phyloP scores from a whole-genome alignment of 1,284 basidiomycete species.

The Tylopilus orsonianus region DNA sequence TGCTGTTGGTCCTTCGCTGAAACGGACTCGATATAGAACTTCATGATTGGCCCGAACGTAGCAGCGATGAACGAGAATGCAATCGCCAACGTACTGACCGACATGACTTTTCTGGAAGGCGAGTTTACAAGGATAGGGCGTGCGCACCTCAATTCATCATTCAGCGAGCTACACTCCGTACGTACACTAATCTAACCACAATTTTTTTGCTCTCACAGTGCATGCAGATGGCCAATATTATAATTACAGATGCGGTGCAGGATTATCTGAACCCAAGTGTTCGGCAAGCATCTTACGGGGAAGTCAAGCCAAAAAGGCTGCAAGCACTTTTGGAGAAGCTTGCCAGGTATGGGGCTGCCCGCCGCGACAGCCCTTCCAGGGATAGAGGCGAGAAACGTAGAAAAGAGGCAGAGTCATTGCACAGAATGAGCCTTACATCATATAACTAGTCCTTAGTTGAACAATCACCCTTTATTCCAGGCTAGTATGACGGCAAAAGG shows the following conservation, averaged over 20 bases:
- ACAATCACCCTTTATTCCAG: conserved; percentile 10
- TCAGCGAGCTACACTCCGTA: conserved; percentile 81
- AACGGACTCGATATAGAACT: conserved; percentile 51
- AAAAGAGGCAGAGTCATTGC: conserved; percentile 78
- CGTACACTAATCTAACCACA: conserved; percentile 29
- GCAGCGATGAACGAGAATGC: conserved; percentile 85
- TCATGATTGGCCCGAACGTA: conserved; percentile 77
- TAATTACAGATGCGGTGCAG: conserved; percentile 71
- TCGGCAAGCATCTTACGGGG: conserved; percentile 71
- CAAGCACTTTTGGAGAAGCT: conserved; percentile 81
- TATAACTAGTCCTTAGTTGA: conserved; percentile 14
- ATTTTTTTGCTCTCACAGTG: conserved; percentile 11
- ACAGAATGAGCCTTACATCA: conserved; percentile 39
- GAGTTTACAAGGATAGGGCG: conserved; percentile 76
- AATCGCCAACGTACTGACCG: conserved; percentile 77
- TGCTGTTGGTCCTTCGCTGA: conserved; percentile 6
- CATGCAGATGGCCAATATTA: conserved; percentile 73
- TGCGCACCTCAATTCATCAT: conserved; percentile 70
- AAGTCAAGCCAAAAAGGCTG: conserved; percentile 74
- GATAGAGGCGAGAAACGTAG: conserved; percentile 70
- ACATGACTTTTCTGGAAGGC: conserved; percentile 83
- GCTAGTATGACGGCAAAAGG: conserved; percentile 3
- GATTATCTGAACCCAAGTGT: conserved; percentile 78
- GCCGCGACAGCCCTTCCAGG: conserved; percentile 55
- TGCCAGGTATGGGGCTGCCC: conserved; percentile 61